Conservation (phyloP, 2,329 filamentous ascomycete species). For the Alternaria atra region DNA sequence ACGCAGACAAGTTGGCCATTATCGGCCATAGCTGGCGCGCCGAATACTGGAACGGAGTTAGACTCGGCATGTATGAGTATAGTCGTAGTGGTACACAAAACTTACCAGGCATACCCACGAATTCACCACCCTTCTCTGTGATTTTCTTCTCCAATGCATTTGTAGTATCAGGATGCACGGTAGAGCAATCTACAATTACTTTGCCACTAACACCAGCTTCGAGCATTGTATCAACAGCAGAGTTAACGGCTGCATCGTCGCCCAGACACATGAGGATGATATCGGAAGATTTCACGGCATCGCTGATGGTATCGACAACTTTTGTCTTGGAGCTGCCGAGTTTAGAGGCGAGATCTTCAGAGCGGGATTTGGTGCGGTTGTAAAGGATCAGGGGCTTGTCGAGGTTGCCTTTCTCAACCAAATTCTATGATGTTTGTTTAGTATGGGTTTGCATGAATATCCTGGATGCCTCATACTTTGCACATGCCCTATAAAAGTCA, state of each 20-base stretch:
- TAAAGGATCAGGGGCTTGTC: slow-evolving; percentile 77
- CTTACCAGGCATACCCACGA: slow-evolving; percentile 73
- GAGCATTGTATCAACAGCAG: slow-evolving; percentile 67
- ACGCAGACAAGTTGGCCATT: slow-evolving; percentile 76
- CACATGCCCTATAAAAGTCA: slow-evolving; percentile 72
- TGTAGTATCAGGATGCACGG: slow-evolving; percentile 84
- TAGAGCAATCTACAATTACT: slow-evolving; percentile 87
- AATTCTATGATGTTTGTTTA: slow-evolving; percentile 62
- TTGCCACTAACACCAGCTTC: slow-evolving; percentile 70
- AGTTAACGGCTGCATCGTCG: slow-evolving; percentile 77
- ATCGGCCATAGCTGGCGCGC: slow-evolving; percentile 75
- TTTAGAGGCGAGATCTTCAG: slow-evolving; percentile 68
- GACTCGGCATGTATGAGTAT: slow-evolving; percentile 12
- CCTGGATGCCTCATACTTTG: slow-evolving; percentile 45
- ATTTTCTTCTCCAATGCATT: slow-evolving; percentile 69
- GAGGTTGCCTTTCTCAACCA: slow-evolving; percentile 78
- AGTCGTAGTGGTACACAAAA: background rate
- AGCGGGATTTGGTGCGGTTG: slow-evolving; percentile 77
- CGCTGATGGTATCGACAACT: slow-evolving; percentile 70
- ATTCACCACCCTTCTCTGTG: slow-evolving; percentile 69
- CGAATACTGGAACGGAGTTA: slow-evolving; percentile 65
- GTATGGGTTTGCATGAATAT: background rate
- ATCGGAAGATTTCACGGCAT: slow-evolving; percentile 73
- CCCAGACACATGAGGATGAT: slow-evolving; percentile 85
- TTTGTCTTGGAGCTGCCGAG: slow-evolving; percentile 70